Conservation (phyloP, 1,139 yeast species). For the Nematodospora anomalae region DNA sequence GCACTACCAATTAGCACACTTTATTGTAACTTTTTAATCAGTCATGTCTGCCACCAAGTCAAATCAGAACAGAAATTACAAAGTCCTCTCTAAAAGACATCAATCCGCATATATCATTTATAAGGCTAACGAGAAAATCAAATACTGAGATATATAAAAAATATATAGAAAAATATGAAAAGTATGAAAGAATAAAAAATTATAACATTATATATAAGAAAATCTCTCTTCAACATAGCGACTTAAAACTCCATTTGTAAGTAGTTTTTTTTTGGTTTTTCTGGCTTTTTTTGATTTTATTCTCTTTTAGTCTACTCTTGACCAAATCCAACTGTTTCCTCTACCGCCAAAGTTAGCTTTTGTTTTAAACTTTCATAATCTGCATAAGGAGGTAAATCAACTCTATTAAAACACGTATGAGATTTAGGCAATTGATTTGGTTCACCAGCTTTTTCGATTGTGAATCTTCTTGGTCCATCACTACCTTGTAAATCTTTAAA, state of each 20-base stretch:
- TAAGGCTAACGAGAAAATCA: no score
- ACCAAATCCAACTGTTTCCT: slow-evolving; percentile 94
- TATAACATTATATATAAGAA: not conserved
- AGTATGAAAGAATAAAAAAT: not conserved
- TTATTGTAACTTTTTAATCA: no score
- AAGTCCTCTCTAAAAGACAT: no score
- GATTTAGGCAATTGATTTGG: slow-evolving; percentile 90
- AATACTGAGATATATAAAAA: no score
- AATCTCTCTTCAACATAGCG: not conserved
- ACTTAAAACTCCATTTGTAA: not conserved
- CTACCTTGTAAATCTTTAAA: slow-evolving; percentile 98
- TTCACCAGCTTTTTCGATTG: slow-evolving; percentile 98
- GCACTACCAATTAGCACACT: no score
- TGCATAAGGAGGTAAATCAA: slow-evolving; percentile 82
- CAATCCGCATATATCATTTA: no score
- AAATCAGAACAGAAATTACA: no score
- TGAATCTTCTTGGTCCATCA: slow-evolving; percentile 97
- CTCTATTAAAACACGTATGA: slow-evolving; percentile 93
- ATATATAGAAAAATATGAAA: not conserved
- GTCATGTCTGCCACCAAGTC: no score
- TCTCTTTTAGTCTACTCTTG: no score
- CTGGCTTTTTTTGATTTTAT: no score
- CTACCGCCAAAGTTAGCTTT: slow-evolving; percentile 83
- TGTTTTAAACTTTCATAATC: slow-evolving; percentile 75
- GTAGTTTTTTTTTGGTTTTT: no score